phyloP scores from a whole-genome alignment of 352 stramenopile genomes.

The Blastocystis sp. region DNA sequence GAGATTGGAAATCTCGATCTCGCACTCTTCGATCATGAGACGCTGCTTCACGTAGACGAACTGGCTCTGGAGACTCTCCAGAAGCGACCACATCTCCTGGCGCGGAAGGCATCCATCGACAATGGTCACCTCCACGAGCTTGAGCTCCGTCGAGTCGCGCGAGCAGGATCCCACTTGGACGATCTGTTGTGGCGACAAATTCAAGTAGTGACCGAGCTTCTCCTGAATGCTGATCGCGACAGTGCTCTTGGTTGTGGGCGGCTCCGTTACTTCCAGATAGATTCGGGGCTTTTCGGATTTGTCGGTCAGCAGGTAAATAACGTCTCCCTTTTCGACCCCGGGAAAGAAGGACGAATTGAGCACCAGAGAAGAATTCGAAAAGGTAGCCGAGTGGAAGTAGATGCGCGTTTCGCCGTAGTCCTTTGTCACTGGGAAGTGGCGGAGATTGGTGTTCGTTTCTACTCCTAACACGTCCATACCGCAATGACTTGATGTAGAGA shows the following conservation, averaged over 20 bases:
- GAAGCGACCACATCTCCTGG: conserved; percentile 40
- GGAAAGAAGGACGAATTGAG: conserved; percentile 40
- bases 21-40: conserved; percentile 28
- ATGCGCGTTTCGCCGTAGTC: conserved; percentile 30
- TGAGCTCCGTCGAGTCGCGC: conserved; percentile 3
- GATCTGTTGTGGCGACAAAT: conserved; percentile 25
- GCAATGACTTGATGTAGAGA: background rate
- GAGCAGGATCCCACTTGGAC: conserved; percentile 35
- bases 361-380: conserved; percentile 20
- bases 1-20: conserved; percentile 33
- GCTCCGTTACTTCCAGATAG: conserved; percentile 22
- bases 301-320: conserved; percentile 49
- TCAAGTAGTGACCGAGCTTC: conserved; percentile 28
- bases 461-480: background rate
- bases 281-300: conserved; percentile 21
- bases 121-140: conserved; percentile 51
- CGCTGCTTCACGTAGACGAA: conserved; percentile 55
- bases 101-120: conserved; percentile 51
- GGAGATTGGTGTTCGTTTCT: background rate
- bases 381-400: conserved; percentile 60
- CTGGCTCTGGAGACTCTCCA: conserved; percentile 43
- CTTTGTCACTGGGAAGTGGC: background rate
- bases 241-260: background rate
- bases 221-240: conserved; percentile 57
- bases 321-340: conserved; percentile 18